phyloP scores from a whole-genome alignment of 1,139 yeast genomes.

The Pichia sp. region DNA sequence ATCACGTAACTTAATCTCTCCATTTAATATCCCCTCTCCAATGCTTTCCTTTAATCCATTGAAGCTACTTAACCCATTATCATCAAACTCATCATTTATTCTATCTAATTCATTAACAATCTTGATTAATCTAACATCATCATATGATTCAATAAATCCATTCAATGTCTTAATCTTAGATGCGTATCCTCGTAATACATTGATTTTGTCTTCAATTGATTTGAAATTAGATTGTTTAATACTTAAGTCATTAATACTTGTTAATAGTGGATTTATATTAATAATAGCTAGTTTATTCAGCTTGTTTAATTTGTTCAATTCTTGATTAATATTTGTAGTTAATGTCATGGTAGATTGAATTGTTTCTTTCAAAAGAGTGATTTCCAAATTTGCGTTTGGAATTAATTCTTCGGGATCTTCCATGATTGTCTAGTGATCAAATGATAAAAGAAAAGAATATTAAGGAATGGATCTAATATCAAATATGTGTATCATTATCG shows the following conservation, averaged over 20 bases:
- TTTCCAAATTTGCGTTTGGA: constrained; percentile 55
- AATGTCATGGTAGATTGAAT: constrained; percentile 53
- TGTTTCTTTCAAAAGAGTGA: constrained; percentile 73
- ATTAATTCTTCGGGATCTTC: neutral
- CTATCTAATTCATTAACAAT: constrained; percentile 34
- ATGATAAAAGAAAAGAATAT: too few species aligned
- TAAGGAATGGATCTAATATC: too few species aligned
- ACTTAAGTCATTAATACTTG: constrained; percentile 53
- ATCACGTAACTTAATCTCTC: constrained; percentile 37
- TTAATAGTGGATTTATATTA: constrained; percentile 65
- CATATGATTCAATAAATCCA: constrained; percentile 6
- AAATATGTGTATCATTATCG: too few species aligned
- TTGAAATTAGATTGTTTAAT: constrained; percentile 54
- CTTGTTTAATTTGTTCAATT: constrained; percentile 49
- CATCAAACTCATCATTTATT: constrained; percentile 35
- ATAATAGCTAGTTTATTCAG: constrained; percentile 58
- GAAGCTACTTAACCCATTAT: constrained; percentile 35
- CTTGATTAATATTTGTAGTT: constrained; percentile 48
- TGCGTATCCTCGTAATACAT: constrained; percentile 62
- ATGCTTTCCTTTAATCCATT: constrained; percentile 45
- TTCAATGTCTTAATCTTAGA: constrained; percentile 21
- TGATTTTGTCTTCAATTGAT: constrained; percentile 52
- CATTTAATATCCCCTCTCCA: constrained; percentile 40
- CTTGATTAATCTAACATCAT: constrained; percentile 31
- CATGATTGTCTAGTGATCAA: constrained; percentile 34